A percentile compares a stretch with the other conserved stretches of the same genome.
Evolutionary conservation across 805 yeast species (phyloP).

Genomic region (Lipomyces orientalis): DNA sequence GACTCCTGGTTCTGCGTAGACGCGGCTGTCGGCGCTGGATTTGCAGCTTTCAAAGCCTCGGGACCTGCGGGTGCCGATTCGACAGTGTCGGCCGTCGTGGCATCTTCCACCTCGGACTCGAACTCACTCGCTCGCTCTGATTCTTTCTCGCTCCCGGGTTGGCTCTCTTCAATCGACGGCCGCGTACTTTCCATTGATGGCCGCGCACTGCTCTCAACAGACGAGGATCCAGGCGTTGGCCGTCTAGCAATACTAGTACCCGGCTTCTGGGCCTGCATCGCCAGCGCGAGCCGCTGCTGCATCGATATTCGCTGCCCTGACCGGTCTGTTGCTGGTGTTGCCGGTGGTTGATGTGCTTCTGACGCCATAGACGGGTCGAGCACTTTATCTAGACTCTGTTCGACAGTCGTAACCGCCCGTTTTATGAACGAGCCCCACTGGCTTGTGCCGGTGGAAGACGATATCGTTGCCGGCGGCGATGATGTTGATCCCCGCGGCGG

Average conservation of each 20-base stretch:
- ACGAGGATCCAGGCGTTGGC: background rate
- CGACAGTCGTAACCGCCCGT: constrained; percentile 52
- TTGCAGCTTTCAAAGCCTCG: background rate
- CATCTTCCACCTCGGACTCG: background rate
- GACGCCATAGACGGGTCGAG: constrained; percentile 36
- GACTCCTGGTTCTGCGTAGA: constrained; percentile 1
- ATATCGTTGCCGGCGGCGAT: background rate
- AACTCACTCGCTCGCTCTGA: background rate
- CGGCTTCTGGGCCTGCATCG: constrained; percentile 33
- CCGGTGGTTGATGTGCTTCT: constrained; percentile 6
- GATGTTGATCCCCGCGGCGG: background rate
- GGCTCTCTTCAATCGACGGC: background rate
- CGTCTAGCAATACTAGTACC: background rate
- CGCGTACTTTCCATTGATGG: constrained; percentile 3
- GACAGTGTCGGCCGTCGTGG: background rate
- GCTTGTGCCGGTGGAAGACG: constrained; percentile 9
- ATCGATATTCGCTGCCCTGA: constrained; percentile 60
- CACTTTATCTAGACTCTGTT: constrained; percentile 49
- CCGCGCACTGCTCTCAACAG: constrained; percentile 2
- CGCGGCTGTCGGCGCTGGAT: background rate
- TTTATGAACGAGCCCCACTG: constrained; percentile 46
- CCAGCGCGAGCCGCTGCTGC: constrained; percentile 76
- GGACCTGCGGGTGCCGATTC: background rate
- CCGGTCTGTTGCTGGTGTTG: constrained; percentile 7
- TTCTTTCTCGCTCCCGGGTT: background rate